Conservation (phyloP, 441 rosid species). For the Bocquillonia castaneifolia region DNA sequence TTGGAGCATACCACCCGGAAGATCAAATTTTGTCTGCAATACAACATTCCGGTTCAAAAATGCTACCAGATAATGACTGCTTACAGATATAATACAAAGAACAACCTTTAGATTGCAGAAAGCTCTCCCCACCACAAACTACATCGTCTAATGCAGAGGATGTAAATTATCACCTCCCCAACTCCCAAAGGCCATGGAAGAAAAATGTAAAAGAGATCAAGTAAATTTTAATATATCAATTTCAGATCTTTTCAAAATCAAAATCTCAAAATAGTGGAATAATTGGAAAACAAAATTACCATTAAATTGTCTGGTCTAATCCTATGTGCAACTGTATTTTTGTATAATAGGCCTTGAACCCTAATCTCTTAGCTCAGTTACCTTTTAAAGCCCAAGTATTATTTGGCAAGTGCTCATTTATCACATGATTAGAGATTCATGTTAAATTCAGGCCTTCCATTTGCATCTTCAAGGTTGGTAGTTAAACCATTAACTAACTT, state of each 20-base stretch:
- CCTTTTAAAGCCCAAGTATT: not conserved
- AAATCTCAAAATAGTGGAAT: not conserved
- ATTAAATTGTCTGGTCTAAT: not conserved
- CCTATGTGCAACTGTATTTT: not conserved
- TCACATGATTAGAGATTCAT: not conserved
- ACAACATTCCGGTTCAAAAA: conserved; percentile 10
- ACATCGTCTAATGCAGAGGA: not conserved
- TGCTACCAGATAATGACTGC: not conserved
- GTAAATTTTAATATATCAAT: conserved; percentile 1
- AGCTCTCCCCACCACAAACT: not conserved
- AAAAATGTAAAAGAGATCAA: not conserved
- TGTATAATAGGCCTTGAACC: not conserved
- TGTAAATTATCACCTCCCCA: not conserved
- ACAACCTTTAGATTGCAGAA: conserved; percentile 4
- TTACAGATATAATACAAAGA: not conserved
- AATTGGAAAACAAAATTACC: not conserved
- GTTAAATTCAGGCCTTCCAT: not conserved
- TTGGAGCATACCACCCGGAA: conserved; percentile 82
- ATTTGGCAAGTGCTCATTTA: not conserved
- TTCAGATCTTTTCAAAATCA: not conserved
- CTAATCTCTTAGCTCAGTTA: not conserved
- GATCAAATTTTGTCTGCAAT: conserved; percentile 80
- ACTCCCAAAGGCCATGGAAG: not conserved
- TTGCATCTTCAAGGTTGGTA: not conserved
- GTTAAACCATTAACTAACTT: not conserved